Evolutionary conservation across 2,329 filamentous ascomycete species (phyloP).

Genomic region (Pseudogymnoascus sp.): DNA sequence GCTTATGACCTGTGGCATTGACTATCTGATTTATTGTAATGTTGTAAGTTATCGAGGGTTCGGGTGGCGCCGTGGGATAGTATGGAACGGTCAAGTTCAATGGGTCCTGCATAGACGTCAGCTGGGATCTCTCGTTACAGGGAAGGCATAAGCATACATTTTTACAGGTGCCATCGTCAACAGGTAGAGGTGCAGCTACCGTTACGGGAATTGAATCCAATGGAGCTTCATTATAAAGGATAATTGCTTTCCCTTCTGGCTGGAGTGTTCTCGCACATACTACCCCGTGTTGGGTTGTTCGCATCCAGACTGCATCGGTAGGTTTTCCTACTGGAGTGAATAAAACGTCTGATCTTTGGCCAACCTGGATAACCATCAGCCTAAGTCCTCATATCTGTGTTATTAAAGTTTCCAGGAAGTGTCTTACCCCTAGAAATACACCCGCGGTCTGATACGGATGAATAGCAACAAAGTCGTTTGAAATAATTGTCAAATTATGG

Average conservation of each 20-base stretch:
- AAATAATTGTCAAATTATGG: conserved; percentile 50
- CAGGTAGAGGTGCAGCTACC: conserved; percentile 32
- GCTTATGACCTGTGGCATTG: conserved; percentile 11
- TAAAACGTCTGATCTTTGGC: conserved; percentile 38
- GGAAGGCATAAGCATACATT: conserved; percentile 22
- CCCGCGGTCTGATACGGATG: conserved; percentile 35
- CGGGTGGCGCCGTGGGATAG: conserved; percentile 15
- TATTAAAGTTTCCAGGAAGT: not conserved
- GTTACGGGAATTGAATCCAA: not conserved
- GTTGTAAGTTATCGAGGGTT: conserved; percentile 8
- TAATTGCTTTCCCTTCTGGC: conserved; percentile 3
- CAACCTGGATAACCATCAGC: conserved; percentile 51
- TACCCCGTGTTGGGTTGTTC: conserved; percentile 34
- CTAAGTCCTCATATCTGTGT: conserved; percentile 38
- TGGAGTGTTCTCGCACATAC: not conserved
- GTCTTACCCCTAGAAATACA: not conserved
- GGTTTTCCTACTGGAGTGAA: conserved; percentile 39
- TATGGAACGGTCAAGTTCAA: conserved; percentile 33
- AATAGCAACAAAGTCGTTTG: conserved; percentile 56
- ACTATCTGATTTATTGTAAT: conserved; percentile 1
- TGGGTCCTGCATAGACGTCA: not conserved
- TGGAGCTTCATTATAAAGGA: not conserved
- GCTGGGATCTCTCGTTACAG: not conserved
- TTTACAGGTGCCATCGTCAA: conserved; percentile 39
- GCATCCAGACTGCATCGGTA: conserved; percentile 49